Conservation (phyloP, 345 rosid genomes). For the Lepidium aucheri region DNA sequence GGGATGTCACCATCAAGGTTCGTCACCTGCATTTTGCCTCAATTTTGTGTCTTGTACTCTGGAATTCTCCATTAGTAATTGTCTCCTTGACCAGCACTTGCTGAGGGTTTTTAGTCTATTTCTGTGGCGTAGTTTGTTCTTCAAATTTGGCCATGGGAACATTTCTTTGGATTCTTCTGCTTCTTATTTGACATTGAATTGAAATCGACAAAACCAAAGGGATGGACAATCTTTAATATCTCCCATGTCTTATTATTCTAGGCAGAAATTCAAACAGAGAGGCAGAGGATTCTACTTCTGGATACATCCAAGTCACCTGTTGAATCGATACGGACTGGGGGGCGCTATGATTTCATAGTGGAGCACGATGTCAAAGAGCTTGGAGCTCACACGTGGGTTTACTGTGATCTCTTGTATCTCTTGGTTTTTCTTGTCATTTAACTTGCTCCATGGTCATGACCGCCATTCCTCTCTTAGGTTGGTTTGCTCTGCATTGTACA, state of each 20-base stretch:
- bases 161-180: background rate
- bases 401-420: background rate
- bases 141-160: background rate
- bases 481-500: slow-evolving; percentile 89
- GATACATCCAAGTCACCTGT: slow-evolving; percentile 88
- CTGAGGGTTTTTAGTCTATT: no score
- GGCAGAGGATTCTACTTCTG: slow-evolving; percentile 76
- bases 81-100: no score
- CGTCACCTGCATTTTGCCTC: background rate
- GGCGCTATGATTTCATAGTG: slow-evolving; percentile 90
- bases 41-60: background rate
- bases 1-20: slow-evolving; percentile 78
- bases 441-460: background rate
- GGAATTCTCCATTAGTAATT: background rate
- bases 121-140: background rate
- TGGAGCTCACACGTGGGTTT: slow-evolving; percentile 86
- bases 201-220: background rate
- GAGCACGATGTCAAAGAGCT: slow-evolving; percentile 99
- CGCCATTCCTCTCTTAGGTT: slow-evolving; percentile 34
- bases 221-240: background rate
- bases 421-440: background rate
- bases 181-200: background rate
- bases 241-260: slow-evolving; percentile 20
- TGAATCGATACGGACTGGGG: slow-evolving; percentile 74
- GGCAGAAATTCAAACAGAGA: slow-evolving; percentile 98